Evolutionary conservation across 768 basidiomycete genomes (phyloP).

Genomic region (Rhizopogon salebrosus): DNA sequence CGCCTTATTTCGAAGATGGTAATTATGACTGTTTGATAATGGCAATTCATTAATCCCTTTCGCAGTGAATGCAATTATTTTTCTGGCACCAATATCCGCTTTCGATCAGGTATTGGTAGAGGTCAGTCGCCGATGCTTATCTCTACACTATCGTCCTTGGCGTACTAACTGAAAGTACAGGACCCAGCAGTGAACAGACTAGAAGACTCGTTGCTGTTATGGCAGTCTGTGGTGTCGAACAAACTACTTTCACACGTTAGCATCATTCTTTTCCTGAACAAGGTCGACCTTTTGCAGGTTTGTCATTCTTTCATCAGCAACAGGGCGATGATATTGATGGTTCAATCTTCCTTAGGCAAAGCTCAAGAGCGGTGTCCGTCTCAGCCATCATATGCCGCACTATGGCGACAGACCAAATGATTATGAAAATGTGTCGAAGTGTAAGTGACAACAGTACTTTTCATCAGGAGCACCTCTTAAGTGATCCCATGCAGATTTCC

Average conservation of each 20-base stretch:
- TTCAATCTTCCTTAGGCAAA: conserved; percentile 44
- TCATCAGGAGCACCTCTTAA: neutral
- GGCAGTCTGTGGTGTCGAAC: conserved; percentile 70
- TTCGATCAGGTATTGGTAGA: conserved; percentile 82
- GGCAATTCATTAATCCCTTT: conserved; percentile 1
- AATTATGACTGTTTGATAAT: conserved; percentile 6
- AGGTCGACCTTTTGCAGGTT: conserved; percentile 73
- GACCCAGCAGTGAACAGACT: conserved; percentile 70
- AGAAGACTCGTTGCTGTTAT: conserved; percentile 73
- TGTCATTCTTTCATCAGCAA: conserved; percentile 7
- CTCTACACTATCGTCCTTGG: neutral
- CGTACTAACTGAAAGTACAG: conserved; percentile 30
- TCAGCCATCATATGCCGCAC: conserved; percentile 62
- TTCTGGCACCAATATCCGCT: conserved; percentile 82
- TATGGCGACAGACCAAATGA: conserved; percentile 79
- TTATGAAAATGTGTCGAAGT: conserved; percentile 69
- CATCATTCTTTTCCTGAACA: conserved; percentile 79
- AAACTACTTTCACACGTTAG: conserved; percentile 69
- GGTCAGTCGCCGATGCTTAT: conserved; percentile 33
- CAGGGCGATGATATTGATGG: neutral
- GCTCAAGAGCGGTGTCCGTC: conserved; percentile 67
- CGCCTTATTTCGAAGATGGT: conserved; percentile 87
- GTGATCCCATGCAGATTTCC: conserved; percentile 50
- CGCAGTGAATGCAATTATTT: conserved; percentile 82
- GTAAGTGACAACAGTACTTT: conserved; percentile 35